Evolutionary conservation across 2,329 filamentous ascomycete species (phyloP).

Genomic region (Colletotrichum somersetense): DNA sequence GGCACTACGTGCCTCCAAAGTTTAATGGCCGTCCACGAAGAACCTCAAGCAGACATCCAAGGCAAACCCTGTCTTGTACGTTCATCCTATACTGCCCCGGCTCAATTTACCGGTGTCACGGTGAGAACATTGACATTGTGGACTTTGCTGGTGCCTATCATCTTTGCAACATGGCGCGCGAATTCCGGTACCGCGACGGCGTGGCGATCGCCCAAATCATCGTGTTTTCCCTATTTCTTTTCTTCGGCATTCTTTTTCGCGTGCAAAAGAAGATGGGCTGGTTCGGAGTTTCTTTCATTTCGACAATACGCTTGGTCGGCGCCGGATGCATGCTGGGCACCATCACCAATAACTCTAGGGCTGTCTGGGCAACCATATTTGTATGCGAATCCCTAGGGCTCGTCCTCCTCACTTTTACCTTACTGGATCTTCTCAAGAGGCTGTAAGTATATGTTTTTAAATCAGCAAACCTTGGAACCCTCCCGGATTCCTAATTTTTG

Average conservation of each 20-base stretch:
- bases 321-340: constrained; percentile 44
- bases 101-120: not conserved
- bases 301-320: constrained; percentile 43
- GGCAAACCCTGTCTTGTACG: rapidly evolving
- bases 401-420: constrained; percentile 38
- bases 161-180: constrained; percentile 9
- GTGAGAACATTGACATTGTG: too few species aligned
- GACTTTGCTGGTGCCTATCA: not conserved
- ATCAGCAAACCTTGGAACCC: not conserved
- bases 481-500: not conserved
- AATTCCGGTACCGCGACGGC: constrained; percentile 32
- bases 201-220: constrained; percentile 35
- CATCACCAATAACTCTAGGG: constrained; percentile 36
- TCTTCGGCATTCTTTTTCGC: constrained; percentile 19
- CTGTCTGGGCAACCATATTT: constrained; percentile 43
- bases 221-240: constrained; percentile 15
- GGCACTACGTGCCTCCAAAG: not conserved
- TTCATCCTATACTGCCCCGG: rapidly evolving
- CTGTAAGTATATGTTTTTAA: constrained; percentile 17
- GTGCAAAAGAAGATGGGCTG: constrained; percentile 29
- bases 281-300: constrained; percentile 40
- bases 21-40: not conserved
- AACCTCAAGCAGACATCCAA: not conserved
- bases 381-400: constrained; percentile 44
- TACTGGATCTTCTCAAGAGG: constrained; percentile 39